Evolutionary conservation across 1,284 basidiomycete species (phyloP).

Genomic region (Rhodotorula sp.): DNA sequence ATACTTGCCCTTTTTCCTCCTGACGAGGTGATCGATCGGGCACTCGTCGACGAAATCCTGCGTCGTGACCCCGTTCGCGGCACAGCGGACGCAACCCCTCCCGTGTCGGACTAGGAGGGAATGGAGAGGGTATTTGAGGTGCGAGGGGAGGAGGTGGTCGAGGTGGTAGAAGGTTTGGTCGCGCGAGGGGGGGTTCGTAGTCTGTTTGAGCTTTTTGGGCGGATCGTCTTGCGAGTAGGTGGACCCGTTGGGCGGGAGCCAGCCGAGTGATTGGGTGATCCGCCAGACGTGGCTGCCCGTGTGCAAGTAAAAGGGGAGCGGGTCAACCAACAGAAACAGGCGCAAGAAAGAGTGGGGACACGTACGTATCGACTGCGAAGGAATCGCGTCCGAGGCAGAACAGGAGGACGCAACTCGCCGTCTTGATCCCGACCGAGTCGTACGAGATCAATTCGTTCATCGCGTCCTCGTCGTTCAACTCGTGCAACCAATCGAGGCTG

Average conservation of each 20-base stretch:
- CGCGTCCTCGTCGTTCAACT: constrained; percentile 57
- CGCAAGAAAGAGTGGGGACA: no score
- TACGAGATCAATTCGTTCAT: constrained; percentile 69
- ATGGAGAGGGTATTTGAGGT: constrained; percentile 70
- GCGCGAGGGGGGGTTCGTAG: constrained; percentile 50
- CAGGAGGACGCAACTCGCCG: constrained; percentile 72
- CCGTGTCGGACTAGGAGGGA: constrained; percentile 68
- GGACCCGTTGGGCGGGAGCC: constrained; percentile 63
- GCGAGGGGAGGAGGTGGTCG: constrained; percentile 61
- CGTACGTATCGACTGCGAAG: constrained; percentile 71
- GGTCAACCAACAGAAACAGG: no score
- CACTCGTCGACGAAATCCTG: constrained; percentile 48
- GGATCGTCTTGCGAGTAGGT: constrained; percentile 3
- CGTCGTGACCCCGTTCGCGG: constrained; percentile 43
- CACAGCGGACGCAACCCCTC: constrained; percentile 47
- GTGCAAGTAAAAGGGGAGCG: no score
- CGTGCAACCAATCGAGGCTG: constrained; percentile 40
- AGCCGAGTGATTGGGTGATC: constrained; percentile 64
- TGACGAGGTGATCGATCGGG: constrained; percentile 40
- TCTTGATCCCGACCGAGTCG: constrained; percentile 73
- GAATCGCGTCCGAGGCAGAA: constrained; percentile 70
- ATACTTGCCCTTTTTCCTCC: constrained; percentile 28
- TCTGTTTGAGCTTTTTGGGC: constrained; percentile 1
- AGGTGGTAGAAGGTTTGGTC: constrained; percentile 70
- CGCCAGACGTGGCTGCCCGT: constrained; percentile 64